Conservation (phyloP, 2,329 filamentous ascomycete species). For the Neocatenulostroma microsporum region DNA sequence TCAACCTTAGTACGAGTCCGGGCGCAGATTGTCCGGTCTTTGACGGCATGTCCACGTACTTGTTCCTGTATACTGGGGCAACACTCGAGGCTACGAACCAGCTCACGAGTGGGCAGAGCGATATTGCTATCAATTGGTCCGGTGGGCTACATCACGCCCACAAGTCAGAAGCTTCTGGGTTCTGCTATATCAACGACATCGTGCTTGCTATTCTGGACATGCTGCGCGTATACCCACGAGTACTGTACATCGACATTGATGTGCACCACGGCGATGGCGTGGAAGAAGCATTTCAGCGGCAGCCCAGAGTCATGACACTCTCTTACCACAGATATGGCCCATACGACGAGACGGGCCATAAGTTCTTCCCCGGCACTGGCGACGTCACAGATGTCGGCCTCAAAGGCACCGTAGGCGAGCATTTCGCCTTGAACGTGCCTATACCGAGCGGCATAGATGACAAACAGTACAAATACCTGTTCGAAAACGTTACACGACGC, state of each 20-base stretch:
- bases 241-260: constrained; percentile 92
- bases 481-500: constrained; percentile 69
- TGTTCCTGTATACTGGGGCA: constrained; percentile 83
- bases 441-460: constrained; percentile 62
- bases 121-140: constrained; percentile 97
- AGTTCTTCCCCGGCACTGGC: constrained; percentile 61
- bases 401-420: constrained; percentile 69
- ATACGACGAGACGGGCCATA: constrained; percentile 46
- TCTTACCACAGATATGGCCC: constrained; percentile 96
- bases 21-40: constrained; percentile 95
- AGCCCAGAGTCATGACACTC: constrained; percentile 82
- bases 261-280: constrained; percentile 88
- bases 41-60: constrained; percentile 91
- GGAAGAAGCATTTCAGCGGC: constrained; percentile 84
- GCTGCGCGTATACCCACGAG: constrained; percentile 69
- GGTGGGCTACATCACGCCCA: constrained; percentile 95
- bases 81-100: constrained; percentile 87
- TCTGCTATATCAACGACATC: constrained; percentile 99
- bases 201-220: constrained; percentile 88
- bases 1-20: constrained; percentile 55
- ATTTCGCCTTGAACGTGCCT: constrained; percentile 62
- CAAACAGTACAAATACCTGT: constrained; percentile 73
- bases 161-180: constrained; percentile 85
- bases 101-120: constrained; percentile 74
- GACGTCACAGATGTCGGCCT: constrained; percentile 58